Conservation (phyloP, 2,329 filamentous ascomycete genomes). For the Talaromyces sp. region DNA sequence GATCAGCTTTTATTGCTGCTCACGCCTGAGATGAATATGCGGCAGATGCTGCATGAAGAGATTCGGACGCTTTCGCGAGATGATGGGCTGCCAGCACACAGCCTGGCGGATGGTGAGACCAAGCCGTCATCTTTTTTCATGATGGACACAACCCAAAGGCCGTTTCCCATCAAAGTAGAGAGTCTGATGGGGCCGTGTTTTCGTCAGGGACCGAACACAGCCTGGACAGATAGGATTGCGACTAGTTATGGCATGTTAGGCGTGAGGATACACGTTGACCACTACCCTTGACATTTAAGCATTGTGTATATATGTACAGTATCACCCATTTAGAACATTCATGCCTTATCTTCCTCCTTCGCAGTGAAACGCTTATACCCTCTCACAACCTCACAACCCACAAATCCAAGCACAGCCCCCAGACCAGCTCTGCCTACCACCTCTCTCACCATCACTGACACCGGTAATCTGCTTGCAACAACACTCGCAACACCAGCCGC, state of each 20-base stretch:
- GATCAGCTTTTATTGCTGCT: conserved; percentile 17
- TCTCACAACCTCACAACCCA: neutral
- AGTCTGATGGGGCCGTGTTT: conserved; percentile 9
- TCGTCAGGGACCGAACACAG: neutral
- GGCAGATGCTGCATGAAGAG: conserved; percentile 7
- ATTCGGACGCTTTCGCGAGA: neutral
- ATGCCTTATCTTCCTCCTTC: neutral
- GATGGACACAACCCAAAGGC: neutral
- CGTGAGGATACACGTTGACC: conserved; percentile 5
- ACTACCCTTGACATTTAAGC: neutral
- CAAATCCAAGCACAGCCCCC: neutral
- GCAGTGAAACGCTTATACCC: neutral
- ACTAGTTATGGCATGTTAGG: conserved; percentile 21
- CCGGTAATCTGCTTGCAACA: neutral
- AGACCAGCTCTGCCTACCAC: neutral
- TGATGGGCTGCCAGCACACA: neutral
- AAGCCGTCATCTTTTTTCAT: neutral
- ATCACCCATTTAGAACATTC: neutral
- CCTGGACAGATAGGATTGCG: conserved; percentile 19
- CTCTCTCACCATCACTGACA: neutral
- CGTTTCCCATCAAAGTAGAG: conserved; percentile 8
- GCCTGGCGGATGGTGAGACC: neutral
- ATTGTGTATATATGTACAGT: neutral
- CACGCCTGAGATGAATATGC: neutral
- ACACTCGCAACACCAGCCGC: neutral